Base-by-base conservation (phyloP, 2,329 filamentous ascomycete genomes). In the Botrytis galanthina region DNA sequence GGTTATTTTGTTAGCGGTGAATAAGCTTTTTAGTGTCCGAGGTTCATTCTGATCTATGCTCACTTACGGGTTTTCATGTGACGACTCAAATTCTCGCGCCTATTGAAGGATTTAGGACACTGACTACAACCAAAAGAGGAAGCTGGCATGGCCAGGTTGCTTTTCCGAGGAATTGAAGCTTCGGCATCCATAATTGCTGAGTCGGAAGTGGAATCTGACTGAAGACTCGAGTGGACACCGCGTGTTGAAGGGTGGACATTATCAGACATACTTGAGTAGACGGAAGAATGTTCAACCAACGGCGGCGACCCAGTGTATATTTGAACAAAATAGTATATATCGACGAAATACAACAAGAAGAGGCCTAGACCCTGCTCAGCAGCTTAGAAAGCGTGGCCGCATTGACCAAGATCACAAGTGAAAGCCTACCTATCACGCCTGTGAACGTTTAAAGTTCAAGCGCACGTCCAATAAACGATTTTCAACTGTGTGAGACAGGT, bases 41-140 rank as follows among this genome's bases (percentile, higher is more conserved):
- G 35, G 35, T 20, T 22, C 35, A 54, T 39, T 51, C 35, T 54
- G 8, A 54, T 29, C n/a, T 54, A n/a, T 39, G 46, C 22, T 48
- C 26, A 68, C 64, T 68, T 46, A 68, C 64, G 64, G 39, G 64
- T 68, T 68, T 68, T 68, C 64, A 68, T 68, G 35, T 68, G 64
- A 16, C 64, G 64, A 29, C 64, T 68, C 64, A 68, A 29, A 39
- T 68, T 68, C 46, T 68, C 64, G 26, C 64, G 64, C 20, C 64
- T 29, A 35, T 68, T 68, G 64, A 68, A 68, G 0, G 64, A 68
- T 39, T 68, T 68, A 18, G 64, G 48, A 42, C 64, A 68, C 51
- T 39, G 46, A 54, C 46, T 54, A 42, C 64, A 68, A 22, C 48
- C 48, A 32, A 54, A 68, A 26, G 64, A 68, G 29, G 64, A 39